Conservation (phyloP, 192 early-diverging fungal genomes). For the Cladochytrium replicatum region DNA sequence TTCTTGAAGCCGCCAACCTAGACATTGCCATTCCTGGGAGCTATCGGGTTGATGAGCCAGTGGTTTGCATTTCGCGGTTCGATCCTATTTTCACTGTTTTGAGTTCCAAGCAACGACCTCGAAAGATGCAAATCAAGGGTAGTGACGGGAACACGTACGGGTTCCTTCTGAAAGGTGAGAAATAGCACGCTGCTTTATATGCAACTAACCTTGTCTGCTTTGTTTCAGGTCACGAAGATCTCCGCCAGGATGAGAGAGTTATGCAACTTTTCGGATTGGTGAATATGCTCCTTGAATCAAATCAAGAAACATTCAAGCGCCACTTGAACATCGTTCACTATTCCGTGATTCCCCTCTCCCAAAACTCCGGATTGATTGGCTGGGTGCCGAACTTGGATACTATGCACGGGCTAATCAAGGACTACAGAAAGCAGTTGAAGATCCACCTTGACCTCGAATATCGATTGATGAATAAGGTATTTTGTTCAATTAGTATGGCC, state of each 20-base stretch:
- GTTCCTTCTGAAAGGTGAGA: slow-evolving; percentile 67
- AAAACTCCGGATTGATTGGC: slow-evolving; percentile 75
- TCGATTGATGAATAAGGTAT: slow-evolving; percentile 57
- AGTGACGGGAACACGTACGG: slow-evolving; percentile 77
- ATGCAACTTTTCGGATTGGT: slow-evolving; percentile 89
- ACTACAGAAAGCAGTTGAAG: slow-evolving; percentile 61
- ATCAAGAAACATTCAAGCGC: slow-evolving; percentile 67
- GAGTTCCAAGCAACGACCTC: slow-evolving; percentile 72
- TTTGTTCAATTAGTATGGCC: no score
- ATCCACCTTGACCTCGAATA: slow-evolving; percentile 70
- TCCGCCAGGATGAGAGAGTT: slow-evolving; percentile 86
- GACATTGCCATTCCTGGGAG: slow-evolving; percentile 70
- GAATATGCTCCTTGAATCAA: slow-evolving; percentile 61
- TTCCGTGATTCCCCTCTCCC: slow-evolving; percentile 73
- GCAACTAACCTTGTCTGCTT: background rate
- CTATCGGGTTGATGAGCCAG: slow-evolving; percentile 65
- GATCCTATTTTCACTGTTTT: slow-evolving; percentile 59
- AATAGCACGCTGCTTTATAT: slow-evolving; percentile 4
- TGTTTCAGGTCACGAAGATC: slow-evolving; percentile 62
- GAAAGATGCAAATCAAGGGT: slow-evolving; percentile 61
- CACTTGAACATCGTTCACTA: slow-evolving; percentile 71
- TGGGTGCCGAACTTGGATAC: slow-evolving; percentile 74
- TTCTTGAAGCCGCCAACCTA: slow-evolving; percentile 63
- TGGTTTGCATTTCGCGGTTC: slow-evolving; percentile 67
- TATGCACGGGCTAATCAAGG: slow-evolving; percentile 58